Evolutionary conservation across 2,329 filamentous ascomycete species (phyloP), one percentile per base, ranked within the genome.

Genomic region (Balansia obtecta): DNA sequence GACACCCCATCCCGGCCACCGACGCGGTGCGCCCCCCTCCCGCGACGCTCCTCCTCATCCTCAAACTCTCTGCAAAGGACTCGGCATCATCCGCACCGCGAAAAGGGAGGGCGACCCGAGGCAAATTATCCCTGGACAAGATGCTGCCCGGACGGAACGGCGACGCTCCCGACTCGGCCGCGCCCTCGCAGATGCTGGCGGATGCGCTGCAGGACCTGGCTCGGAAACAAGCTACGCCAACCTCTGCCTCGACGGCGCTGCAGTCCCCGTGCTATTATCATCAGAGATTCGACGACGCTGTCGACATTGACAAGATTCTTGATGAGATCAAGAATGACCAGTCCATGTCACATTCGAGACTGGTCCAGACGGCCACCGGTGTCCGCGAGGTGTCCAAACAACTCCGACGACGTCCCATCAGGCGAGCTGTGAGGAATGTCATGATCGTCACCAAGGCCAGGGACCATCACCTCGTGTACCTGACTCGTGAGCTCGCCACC

Each of bases 381-480:
- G 93, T 98, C 18, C 83, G 93, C 49, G 93, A 98, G 68, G 90
- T 98, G 12, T 94, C 89, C 15, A 91, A 94, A 68, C 93, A 97
- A 69, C 76, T 98, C 52, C 91, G 95, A 70, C 82, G 91, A 50
- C 81, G 88, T 40, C 91, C 93, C 20, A 88, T 97, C 67, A 93
- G 87, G 69, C 84, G 90, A 57, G 90, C 90, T 11, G 90, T 98
- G 45, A 82, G 81, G 62, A 96, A 88, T 65, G 80, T 98, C 61
- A 97, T 98, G 93, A 95, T 98, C 61, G 88, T 98, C 56, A 98
- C 93, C 54, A 98, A 97, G 69, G 93, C 93, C 20, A 82, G 93
- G 55, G 93, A 98, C 70, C 97, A 98, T 63, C 82, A 88, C 58
- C 77, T 98, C 15, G 91, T 98, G 34, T 80, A 86, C 58, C 74